Conservation (phyloP, 495 filamentous ascomycete genomes). For the Lophiostoma macrostomum region DNA sequence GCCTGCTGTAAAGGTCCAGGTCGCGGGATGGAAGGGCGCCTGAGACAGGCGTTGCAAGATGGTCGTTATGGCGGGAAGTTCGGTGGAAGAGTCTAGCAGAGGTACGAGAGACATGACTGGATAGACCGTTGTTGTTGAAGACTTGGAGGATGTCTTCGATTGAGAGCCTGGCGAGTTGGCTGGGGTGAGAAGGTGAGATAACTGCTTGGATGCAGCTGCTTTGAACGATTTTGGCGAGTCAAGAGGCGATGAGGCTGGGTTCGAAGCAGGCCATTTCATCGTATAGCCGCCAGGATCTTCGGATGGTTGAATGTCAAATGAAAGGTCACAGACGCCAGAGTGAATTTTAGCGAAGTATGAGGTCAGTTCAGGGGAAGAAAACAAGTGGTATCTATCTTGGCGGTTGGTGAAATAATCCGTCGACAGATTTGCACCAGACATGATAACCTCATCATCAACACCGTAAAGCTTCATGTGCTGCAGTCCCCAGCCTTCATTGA, state of each 20-base stretch:
- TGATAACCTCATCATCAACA: slow-evolving; percentile 90
- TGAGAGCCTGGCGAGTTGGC: slow-evolving; percentile 36
- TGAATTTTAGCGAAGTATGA: slow-evolving; percentile 81
- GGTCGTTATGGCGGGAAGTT: slow-evolving; percentile 73
- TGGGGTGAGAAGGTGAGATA: slow-evolving; percentile 64
- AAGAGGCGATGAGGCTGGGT: slow-evolving; percentile 69
- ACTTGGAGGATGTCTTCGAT: slow-evolving; percentile 31
- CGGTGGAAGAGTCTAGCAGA: slow-evolving; percentile 80
- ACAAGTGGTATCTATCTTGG: slow-evolving; percentile 91
- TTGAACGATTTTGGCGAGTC: slow-evolving; percentile 66
- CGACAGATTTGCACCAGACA: slow-evolving; percentile 93
- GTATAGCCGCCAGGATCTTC: slow-evolving; percentile 57
- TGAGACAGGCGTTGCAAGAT: slow-evolving; percentile 64
- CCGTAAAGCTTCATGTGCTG: slow-evolving; percentile 99
- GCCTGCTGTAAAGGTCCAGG: slow-evolving; percentile 94
- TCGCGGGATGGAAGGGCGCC: slow-evolving; percentile 60
- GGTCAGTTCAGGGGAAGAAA: slow-evolving; percentile 71
- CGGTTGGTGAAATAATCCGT: slow-evolving; percentile 95
- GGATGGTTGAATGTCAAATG: slow-evolving; percentile 68
- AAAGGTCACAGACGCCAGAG: slow-evolving; percentile 70
- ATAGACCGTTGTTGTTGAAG: slow-evolving; percentile 72
- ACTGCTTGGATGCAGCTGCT: slow-evolving; percentile 58
- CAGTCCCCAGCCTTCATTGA: slow-evolving; percentile 97
- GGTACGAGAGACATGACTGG: slow-evolving; percentile 83
- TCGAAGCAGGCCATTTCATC: slow-evolving; percentile 74